Conservation (phyloP, 495 filamentous ascomycete genomes). For the Aspergillus cristatus region DNA sequence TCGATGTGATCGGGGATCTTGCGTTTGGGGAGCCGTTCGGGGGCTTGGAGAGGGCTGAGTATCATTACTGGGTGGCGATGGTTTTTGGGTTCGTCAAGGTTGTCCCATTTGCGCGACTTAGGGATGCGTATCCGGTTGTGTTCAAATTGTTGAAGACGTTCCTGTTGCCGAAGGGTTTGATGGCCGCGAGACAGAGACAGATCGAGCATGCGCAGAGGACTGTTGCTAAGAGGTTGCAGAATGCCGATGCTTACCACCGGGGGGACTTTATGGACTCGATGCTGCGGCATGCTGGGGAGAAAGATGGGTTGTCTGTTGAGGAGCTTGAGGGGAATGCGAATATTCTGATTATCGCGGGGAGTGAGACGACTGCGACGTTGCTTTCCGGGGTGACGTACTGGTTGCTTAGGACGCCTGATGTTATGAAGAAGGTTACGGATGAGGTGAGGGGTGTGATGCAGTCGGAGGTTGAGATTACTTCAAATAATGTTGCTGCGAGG, state of each 20-base stretch:
- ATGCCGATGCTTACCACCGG: background rate
- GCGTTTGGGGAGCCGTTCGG: slow-evolving; percentile 49
- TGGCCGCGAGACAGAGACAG: slow-evolving; percentile 1
- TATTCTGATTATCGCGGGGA: slow-evolving; percentile 37
- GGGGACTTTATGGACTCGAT: slow-evolving; percentile 2
- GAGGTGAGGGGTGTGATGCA: slow-evolving; percentile 45
- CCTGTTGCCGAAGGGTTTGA: background rate
- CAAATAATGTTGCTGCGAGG: slow-evolving; percentile 20
- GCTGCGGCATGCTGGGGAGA: slow-evolving; percentile 9
- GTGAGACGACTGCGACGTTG: slow-evolving; percentile 38
- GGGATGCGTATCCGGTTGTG: background rate
- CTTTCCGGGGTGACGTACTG: slow-evolving; percentile 28
- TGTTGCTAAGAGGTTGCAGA: slow-evolving; percentile 7
- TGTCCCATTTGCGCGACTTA: background rate
- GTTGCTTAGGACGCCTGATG: slow-evolving; percentile 21
- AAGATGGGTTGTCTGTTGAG: slow-evolving; percentile 19
- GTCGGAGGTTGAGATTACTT: slow-evolving; percentile 38
- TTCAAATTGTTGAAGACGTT: background rate
- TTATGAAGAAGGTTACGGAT: slow-evolving; percentile 25
- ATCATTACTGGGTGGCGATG: slow-evolving; percentile 40
- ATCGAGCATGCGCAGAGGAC: background rate
- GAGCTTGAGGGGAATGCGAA: slow-evolving; percentile 24
- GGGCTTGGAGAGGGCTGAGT: slow-evolving; percentile 34
- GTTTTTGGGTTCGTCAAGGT: slow-evolving; percentile 20
- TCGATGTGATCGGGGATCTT: slow-evolving; percentile 50